Base-by-base conservation (phyloP, 225 moss, liverwort and hornwort species). In the Climacium dendroides region DNA sequence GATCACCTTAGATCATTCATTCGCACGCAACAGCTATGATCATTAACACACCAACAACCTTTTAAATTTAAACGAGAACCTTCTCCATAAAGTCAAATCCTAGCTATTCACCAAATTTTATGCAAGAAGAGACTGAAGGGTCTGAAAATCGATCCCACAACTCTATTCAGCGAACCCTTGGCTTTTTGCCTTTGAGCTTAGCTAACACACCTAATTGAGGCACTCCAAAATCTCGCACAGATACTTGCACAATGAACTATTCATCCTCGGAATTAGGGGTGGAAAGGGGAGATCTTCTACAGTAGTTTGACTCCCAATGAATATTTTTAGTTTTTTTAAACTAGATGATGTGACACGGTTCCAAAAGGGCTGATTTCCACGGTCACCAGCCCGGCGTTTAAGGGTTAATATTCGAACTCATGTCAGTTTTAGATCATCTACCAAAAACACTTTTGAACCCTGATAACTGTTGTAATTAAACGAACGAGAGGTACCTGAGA, bases 401-500 rank as follows among this genome's bases (percentile, higher is more conserved):
- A n/a, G n/a, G n/a, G n/a, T n/a, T n/a, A 55, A 55, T 25, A 77
- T 37, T 55, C 37, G 55, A 55, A 37, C 55, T 55, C 37, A 55
- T 23, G 22, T 9, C 75, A 35, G 35, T 35, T 53, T 53, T 53
- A 76, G 24, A 35, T 53, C n/a, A 78, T 78, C 77, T 26, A 37
- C 77, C 16, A 4, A 20, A 55, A 55, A 54, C 54, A n/a, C n/a
- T 35, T 23, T 53, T 24, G 76, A 77, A 55, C 10, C 77, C 25
- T 54, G 54, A 77, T n/a, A 23, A 53, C 54, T 10, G 10, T 26
- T 73, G 74, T 20, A 60, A 50, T 61, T 58, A 1, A 43, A 45
- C 58, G 32, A 58, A 45, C 24, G 16, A 62, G 55, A 85, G 19
- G 24, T 79, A 96, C 96, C 91, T 94, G 95, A 57, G 90, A 87